phyloP scores from a whole-genome alignment of 192 early-diverging fungal species.

The Backusella sp. region DNA sequence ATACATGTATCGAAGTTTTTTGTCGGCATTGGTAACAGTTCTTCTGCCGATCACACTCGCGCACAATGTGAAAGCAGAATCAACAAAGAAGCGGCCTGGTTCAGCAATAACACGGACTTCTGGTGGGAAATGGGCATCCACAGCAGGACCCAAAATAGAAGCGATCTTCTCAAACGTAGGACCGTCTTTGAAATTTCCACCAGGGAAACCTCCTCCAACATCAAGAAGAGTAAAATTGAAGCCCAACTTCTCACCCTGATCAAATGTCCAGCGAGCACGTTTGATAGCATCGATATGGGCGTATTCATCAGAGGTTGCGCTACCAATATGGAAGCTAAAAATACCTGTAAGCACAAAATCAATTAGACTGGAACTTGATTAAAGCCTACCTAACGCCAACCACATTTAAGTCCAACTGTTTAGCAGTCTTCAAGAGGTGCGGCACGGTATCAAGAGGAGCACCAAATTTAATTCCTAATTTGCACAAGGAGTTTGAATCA shows the following conservation, averaged over 20 bases:
- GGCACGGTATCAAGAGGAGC: slow-evolving; percentile 71
- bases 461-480: slow-evolving; percentile 96
- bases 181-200: slow-evolving; percentile 67
- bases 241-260: slow-evolving; percentile 75
- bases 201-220: slow-evolving; percentile 96
- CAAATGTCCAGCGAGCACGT: slow-evolving; percentile 85
- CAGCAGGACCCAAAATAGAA: slow-evolving; percentile 67
- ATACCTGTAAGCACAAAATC: not conserved
- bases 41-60: slow-evolving; percentile 93
- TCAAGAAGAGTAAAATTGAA: slow-evolving; percentile 75
- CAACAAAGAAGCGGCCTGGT: slow-evolving; percentile 97
- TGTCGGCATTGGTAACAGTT: slow-evolving; percentile 43
- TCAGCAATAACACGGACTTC: slow-evolving; percentile 95
- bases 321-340: slow-evolving; percentile 94
- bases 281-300: slow-evolving; percentile 89
- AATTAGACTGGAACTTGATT: not conserved
- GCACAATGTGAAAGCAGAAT: slow-evolving; percentile 92
- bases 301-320: slow-evolving; percentile 85
- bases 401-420: slow-evolving; percentile 79
- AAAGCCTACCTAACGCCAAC: slow-evolving; percentile 66
- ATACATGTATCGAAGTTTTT: slow-evolving; percentile 58
- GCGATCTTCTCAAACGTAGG: slow-evolving; percentile 87
- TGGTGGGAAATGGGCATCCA: slow-evolving; percentile 79
- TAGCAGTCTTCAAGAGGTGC: slow-evolving; percentile 72
- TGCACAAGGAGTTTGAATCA: too few relatives aligned